phyloP scores from a whole-genome alignment of 192 early-diverging fungal species.

The Anaeromyces robustus region DNA sequence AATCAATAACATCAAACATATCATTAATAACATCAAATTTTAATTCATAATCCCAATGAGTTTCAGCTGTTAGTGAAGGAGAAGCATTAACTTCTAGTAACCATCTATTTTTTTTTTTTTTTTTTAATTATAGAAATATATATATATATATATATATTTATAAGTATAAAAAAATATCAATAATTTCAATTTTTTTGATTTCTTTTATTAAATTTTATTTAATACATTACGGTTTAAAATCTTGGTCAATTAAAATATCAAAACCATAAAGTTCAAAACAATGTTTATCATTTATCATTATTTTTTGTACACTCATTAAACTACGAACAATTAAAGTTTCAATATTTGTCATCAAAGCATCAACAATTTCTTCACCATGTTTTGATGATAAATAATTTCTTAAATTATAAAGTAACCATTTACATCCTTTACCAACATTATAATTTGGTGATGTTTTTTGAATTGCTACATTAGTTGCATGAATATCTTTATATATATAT shows the following conservation, averaged over 20 bases:
- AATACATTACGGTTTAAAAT: constrained; percentile 29
- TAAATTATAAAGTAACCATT: constrained; percentile 41
- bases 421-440: constrained; percentile 35
- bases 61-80: constrained; percentile 38
- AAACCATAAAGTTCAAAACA: constrained; percentile 48
- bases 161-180: background rate
- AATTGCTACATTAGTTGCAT: constrained; percentile 49
- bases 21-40: constrained; percentile 42
- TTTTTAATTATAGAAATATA: no score
- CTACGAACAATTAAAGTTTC: constrained; percentile 38
- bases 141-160: background rate
- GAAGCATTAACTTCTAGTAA: constrained; percentile 45
- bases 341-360: constrained; percentile 40
- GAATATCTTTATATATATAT: constrained; percentile 18
- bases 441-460: constrained; percentile 44
- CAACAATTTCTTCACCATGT: constrained; percentile 25
- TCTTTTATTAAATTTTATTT: background rate
- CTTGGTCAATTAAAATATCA: constrained; percentile 39
- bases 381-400: constrained; percentile 29
- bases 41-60: constrained; percentile 46
- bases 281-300: constrained; percentile 56
- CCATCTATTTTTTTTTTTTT: constrained; percentile 17
- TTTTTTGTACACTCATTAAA: constrained; percentile 41
- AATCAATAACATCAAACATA: constrained; percentile 39
- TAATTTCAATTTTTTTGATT: background rate